Evolutionary conservation across 306 rosid species (phyloP).

Genomic region (Comarum palustre): DNA sequence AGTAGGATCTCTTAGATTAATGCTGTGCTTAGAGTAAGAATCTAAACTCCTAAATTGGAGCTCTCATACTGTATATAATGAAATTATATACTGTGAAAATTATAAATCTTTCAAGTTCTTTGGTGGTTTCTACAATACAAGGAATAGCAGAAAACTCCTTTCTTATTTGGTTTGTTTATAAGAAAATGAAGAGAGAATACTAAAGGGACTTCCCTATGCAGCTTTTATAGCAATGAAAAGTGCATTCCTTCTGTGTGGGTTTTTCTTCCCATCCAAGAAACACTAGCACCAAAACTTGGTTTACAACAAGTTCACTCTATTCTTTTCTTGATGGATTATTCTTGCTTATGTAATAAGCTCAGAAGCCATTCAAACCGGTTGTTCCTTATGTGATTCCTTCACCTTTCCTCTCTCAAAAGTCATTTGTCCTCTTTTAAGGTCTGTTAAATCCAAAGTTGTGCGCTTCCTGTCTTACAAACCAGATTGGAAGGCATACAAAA

Average conservation of each 20-base stretch:
- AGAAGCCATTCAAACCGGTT: constrained; percentile 31
- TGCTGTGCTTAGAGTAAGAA: too few relatives aligned
- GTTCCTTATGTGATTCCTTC: constrained; percentile 46
- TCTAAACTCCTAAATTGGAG: too few relatives aligned
- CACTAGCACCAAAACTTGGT: constrained; percentile 14
- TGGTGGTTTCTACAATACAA: too few relatives aligned
- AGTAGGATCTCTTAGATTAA: too few relatives aligned
- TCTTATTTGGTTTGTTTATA: neutral
- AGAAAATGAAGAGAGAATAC: neutral
- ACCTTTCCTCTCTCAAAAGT: constrained; percentile 59
- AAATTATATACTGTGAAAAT: too few relatives aligned
- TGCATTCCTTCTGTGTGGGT: constrained; percentile 8
- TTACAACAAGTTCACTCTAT: constrained; percentile 38
- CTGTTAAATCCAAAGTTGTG: constrained; percentile 8
- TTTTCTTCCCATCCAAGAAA: constrained; percentile 5
- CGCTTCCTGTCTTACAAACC: constrained; percentile 22
- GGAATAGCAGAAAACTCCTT: too few relatives aligned
- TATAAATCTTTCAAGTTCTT: too few relatives aligned
- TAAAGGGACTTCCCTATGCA: neutral
- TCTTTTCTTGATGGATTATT: constrained; percentile 54
- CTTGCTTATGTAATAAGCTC: constrained; percentile 23
- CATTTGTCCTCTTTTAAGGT: constrained; percentile 9
- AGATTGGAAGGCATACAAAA: constrained; percentile 8
- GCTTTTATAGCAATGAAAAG: neutral
- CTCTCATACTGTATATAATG: too few relatives aligned